Percentiles rank a stretch among this genome's conserved stretches.
phyloP scores from a whole-genome alignment of 2,329 filamentous ascomycete genomes.

The Colletotrichum sp. region DNA sequence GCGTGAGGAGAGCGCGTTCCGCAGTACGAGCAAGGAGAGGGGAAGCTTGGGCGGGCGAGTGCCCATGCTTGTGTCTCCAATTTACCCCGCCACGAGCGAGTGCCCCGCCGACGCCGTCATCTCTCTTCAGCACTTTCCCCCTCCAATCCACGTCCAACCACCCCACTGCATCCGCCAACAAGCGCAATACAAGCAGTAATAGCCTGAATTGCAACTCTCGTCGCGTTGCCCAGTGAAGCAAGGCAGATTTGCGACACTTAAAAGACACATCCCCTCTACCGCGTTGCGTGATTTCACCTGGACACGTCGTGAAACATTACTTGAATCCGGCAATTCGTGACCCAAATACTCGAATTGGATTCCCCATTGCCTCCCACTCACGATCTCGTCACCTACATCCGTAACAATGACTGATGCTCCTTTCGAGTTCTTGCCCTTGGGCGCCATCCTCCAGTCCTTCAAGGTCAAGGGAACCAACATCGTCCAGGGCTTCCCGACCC shows the following conservation, averaged over 20 bases:
- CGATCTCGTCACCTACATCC: background rate
- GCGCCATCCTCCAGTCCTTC: conserved; percentile 83
- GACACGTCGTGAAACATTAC: background rate
- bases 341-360: background rate
- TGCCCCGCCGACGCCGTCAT: conserved; percentile 7
- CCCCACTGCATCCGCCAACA: conserved; percentile 10
- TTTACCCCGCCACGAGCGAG: conserved; percentile 18
- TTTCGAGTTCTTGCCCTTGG: conserved; percentile 74
- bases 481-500: conserved; percentile 81
- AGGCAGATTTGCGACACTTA: background rate
- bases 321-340: background rate
- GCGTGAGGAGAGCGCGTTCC: background rate
- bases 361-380: background rate
- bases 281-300: background rate
- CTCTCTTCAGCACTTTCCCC: background rate
- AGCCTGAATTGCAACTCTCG: conserved; percentile 15
- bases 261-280: background rate
- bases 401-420: conserved; percentile 48
- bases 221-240: background rate
- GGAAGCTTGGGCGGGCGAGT: background rate
- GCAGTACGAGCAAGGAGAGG: background rate
- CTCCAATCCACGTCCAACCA: background rate
- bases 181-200: conserved; percentile 13
- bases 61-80: conserved; percentile 2
- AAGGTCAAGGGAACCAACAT: conserved; percentile 81